Conservation (phyloP, 306 rosid genomes). For the Morella rubra region DNA sequence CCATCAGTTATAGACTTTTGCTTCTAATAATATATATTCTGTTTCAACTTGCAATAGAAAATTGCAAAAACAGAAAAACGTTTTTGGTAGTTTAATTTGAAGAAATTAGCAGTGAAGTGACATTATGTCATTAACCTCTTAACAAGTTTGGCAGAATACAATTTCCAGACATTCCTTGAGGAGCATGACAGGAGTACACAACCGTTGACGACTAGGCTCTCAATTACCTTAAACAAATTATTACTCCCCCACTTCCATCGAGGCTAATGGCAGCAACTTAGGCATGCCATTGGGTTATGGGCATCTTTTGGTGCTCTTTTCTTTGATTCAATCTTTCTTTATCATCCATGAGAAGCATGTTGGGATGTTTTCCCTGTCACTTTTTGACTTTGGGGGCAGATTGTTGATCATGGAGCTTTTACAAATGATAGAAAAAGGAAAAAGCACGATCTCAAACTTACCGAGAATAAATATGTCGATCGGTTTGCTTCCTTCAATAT, state of each 20-base stretch:
- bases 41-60: too few relatives aligned
- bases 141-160: conserved; percentile 2
- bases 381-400: conserved; percentile 72
- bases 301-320: conserved; percentile 19
- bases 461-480: conserved; percentile 42
- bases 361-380: conserved; percentile 40
- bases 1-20: too few relatives aligned
- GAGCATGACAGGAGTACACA: conserved; percentile 28
- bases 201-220: conserved; percentile 39
- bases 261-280: conserved; percentile 28
- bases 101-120: too few relatives aligned
- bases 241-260: conserved; percentile 37
- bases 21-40: too few relatives aligned
- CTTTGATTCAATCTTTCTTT: conserved; percentile 29
- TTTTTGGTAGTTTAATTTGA: too few relatives aligned
- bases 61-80: too few relatives aligned
- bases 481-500: conserved; percentile 49
- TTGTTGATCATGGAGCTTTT: conserved; percentile 57
- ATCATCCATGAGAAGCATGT: conserved; percentile 47
- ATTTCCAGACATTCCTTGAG: conserved; percentile 14
- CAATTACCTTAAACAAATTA: conserved; percentile 41
- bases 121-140: conserved; percentile 29
- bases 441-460: conserved; percentile 44
- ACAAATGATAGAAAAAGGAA: conserved; percentile 38
- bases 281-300: conserved; percentile 48